Percentiles rank a stretch among this genome's conserved stretches.
phyloP scores from a whole-genome alignment of 2,329 filamentous ascomycete genomes.

The Nemania serpens region DNA sequence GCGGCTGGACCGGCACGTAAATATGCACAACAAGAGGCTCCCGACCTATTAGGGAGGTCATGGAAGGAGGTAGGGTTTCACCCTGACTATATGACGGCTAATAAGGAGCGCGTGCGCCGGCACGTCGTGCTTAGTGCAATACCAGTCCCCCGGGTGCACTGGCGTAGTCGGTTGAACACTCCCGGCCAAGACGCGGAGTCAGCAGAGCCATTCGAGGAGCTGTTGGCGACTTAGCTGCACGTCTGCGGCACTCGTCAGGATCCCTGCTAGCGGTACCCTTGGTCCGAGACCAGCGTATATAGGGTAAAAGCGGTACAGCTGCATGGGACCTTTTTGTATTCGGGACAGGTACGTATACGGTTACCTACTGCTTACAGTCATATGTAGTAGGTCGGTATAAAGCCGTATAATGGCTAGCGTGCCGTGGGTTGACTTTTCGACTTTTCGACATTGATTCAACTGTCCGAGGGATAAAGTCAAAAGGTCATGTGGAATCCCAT shows the following conservation, averaged over 20 bases:
- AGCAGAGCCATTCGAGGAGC: conserved; percentile 23
- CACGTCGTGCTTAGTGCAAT: conserved; percentile 39
- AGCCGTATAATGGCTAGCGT: no score
- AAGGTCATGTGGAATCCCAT: neutral
- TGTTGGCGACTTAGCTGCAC: conserved; percentile 23
- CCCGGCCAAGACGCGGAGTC: conserved; percentile 30
- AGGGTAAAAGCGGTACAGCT: conserved; percentile 26
- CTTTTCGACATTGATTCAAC: no score
- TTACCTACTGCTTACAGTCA: neutral
- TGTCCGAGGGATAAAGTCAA: no score
- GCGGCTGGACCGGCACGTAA: conserved; percentile 26
- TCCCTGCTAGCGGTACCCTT: conserved; percentile 27
- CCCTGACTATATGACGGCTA: conserved; percentile 38
- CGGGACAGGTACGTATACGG: conserved; percentile 30
- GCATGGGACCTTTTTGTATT: conserved; percentile 37
- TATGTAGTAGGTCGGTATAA: neutral
- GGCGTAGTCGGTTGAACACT: conserved; percentile 27
- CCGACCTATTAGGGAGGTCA: conserved; percentile 26
- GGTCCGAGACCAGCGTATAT: conserved; percentile 20
- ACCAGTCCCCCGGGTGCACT: conserved; percentile 40
- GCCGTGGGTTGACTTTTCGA: no score
- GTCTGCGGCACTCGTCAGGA: conserved; percentile 28
- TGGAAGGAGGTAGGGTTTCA: conserved; percentile 28
- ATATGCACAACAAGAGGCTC: conserved; percentile 22
- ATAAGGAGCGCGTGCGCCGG: conserved; percentile 38